These are phyloP conservation scores for Didymellaceae sp. DNA, from an alignment of 2,329 filamentous ascomycete species.

Conservation along the genomic window DNA sequence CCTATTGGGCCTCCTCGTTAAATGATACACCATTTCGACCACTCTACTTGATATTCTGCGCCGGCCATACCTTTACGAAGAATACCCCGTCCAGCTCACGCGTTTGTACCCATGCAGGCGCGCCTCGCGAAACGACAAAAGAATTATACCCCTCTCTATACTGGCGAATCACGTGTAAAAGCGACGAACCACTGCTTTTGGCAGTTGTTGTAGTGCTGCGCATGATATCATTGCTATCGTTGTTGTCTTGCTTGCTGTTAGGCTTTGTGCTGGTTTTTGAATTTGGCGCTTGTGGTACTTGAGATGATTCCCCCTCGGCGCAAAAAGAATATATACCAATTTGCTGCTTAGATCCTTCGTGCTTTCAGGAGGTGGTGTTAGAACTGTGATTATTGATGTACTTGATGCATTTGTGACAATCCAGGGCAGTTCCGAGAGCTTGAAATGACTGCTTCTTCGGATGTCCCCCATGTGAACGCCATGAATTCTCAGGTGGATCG, in stretches of 20 bases:
- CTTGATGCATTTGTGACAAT: too few species aligned
- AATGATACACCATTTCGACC: slow-evolving; percentile 51
- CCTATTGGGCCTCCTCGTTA: slow-evolving; percentile 91
- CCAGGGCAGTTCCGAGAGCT: too few species aligned
- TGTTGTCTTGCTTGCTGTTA: slow-evolving; percentile 27
- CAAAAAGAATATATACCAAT: slow-evolving; percentile 53
- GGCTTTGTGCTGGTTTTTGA: slow-evolving; percentile 23
- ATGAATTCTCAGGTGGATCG: too few species aligned
- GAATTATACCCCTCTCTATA: slow-evolving; percentile 49
- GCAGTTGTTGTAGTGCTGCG: slow-evolving; percentile 34
- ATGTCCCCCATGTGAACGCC: too few species aligned
- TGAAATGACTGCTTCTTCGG: too few species aligned
- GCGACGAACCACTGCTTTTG: slow-evolving; percentile 31
- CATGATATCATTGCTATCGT: slow-evolving; percentile 24
- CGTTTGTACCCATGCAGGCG: slow-evolving; percentile 32
- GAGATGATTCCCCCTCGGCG: slow-evolving; percentile 49
- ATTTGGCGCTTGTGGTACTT: slow-evolving; percentile 32
- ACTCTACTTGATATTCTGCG: slow-evolving; percentile 40
- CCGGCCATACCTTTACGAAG: slow-evolving; percentile 43
- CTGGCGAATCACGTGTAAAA: slow-evolving; percentile 45
- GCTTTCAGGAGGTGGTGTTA: neutral
- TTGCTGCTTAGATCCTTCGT: slow-evolving; percentile 38
- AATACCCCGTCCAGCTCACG: slow-evolving; percentile 40
- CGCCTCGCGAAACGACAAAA: slow-evolving; percentile 46
- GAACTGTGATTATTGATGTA: too few species aligned